Base-by-base conservation (phyloP, 2,329 filamentous ascomycete species). In the Ceratocystis variospora region DNA sequence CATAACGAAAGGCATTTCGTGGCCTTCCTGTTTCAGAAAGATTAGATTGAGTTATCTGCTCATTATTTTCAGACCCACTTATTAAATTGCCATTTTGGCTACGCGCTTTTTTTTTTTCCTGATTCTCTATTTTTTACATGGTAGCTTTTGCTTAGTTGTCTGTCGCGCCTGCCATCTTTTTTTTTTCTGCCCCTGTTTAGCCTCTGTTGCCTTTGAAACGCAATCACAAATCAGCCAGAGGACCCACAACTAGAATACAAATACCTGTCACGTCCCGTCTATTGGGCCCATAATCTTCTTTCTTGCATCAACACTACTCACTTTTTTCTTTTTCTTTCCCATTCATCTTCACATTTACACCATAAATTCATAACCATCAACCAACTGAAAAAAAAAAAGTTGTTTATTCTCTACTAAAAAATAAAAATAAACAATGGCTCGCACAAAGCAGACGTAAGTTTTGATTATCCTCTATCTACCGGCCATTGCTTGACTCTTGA, bases 381-480 rank as follows among this genome's bases (percentile, higher is more conserved):
- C 5, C 55, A 75, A 75, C 69, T 73, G 10, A 15, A 15, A 15
- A 41, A n/a, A 12, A 41, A 37, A 12, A 74, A 72, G 72, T 73
- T 72, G 69, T 70, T 71, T 70, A 70, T 70, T 72, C 69, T 68
- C 69, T 70, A 70, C 72, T 71, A 55, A 68, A 71, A 70, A 71
- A 72, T 69, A 70, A 69, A 69, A 70, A 73, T 75, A 68, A 73
- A 76, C 74, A 79, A 85, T 85, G 83, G 83, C 83, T 72, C 83
- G 83, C 74, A 85, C 83, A 70, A 85, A 85, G 82, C 83, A 85
- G 76, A 85, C 82, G 71, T 72, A 61, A 69, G 71, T 68, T 33
- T 44, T 22, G 3, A 41, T 15, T 15, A 1, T 8, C 31, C 31
- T 7, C 37, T 1, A 41, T 44, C 25, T 19, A 67, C 15, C 19